Percentiles rank a stretch among this genome's conserved stretches.
Conservation (phyloP, 345 rosid genomes). For the Corchorus olitorius region DNA sequence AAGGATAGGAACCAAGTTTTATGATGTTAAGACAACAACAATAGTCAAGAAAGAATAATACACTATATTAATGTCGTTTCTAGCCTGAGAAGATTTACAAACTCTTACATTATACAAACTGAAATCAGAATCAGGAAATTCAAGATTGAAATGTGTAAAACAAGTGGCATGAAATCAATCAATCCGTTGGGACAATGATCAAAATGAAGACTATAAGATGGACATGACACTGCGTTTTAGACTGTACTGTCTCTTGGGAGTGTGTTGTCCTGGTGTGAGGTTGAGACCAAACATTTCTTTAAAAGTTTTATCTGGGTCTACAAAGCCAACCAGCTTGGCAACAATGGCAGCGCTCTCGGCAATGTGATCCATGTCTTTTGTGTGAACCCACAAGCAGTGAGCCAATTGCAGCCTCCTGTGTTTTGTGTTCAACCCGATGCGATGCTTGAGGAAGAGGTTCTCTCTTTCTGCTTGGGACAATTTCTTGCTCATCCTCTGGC, state of each 20-base stretch:
- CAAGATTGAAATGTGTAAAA: slow-evolving; percentile 8
- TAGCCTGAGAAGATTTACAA: slow-evolving; percentile 22
- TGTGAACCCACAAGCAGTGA: slow-evolving; percentile 62
- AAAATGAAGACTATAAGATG: slow-evolving; percentile 20
- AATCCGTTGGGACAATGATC: not conserved
- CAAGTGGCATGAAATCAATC: not conserved
- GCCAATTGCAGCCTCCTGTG: slow-evolving; percentile 68
- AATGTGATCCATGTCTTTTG: slow-evolving; percentile 61
- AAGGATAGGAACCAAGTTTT: too few relatives aligned
- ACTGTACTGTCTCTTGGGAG: slow-evolving; percentile 34
- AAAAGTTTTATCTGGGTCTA: slow-evolving; percentile 44
- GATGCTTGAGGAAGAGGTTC: slow-evolving; percentile 72
- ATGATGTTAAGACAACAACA: too few relatives aligned
- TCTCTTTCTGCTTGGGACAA: slow-evolving; percentile 60
- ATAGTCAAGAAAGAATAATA: not conserved
- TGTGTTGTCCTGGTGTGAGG: slow-evolving; percentile 31
- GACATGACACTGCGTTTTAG: slow-evolving; percentile 45
- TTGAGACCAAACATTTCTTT: slow-evolving; percentile 55
- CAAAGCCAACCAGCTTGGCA: slow-evolving; percentile 62
- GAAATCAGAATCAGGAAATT: slow-evolving; percentile 4
- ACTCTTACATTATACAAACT: slow-evolving; percentile 4
- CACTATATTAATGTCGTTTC: not conserved
- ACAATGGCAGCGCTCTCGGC: slow-evolving; percentile 70
- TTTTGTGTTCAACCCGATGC: slow-evolving; percentile 56
- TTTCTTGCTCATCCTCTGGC: slow-evolving; percentile 58